Percentiles rank a stretch among this genome's conserved stretches.
Evolutionary conservation across 1,139 yeast genomes (phyloP).

Genomic region (Yamadazyma mexicana): DNA sequence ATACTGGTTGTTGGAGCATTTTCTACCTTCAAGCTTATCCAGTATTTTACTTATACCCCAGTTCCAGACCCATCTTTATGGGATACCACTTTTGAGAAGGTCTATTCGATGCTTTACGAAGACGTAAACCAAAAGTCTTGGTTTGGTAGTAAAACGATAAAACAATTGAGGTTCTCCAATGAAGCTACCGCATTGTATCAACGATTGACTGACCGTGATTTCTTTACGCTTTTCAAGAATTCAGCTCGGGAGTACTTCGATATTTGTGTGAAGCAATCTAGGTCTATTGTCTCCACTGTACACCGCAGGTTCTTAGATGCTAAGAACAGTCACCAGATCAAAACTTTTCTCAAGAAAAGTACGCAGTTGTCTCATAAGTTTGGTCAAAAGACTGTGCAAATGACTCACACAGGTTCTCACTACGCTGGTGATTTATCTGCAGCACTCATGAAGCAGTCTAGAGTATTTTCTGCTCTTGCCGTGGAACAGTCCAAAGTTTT

Average conservation of each 20-base stretch:
- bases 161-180: background rate
- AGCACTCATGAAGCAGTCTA: no score
- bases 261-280: background rate
- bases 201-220: background rate
- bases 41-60: background rate
- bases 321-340: background rate
- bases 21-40: background rate
- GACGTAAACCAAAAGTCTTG: background rate
- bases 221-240: background rate
- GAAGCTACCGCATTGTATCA: background rate
- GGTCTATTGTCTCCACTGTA: background rate
- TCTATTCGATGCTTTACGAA: constrained; percentile 2
- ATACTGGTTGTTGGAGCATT: background rate
- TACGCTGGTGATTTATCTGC: no score
- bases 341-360: background rate
- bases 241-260: background rate
- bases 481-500: background rate
- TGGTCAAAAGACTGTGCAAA: background rate
- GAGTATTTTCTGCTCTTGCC: background rate
- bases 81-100: no score
- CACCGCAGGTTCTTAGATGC: background rate
- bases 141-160: constrained; percentile 1
- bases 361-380: background rate
- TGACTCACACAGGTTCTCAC: no score
- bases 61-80: background rate